Base-by-base conservation (phyloP, 176 grass and related monocot species). In the Juncus effusus region DNA sequence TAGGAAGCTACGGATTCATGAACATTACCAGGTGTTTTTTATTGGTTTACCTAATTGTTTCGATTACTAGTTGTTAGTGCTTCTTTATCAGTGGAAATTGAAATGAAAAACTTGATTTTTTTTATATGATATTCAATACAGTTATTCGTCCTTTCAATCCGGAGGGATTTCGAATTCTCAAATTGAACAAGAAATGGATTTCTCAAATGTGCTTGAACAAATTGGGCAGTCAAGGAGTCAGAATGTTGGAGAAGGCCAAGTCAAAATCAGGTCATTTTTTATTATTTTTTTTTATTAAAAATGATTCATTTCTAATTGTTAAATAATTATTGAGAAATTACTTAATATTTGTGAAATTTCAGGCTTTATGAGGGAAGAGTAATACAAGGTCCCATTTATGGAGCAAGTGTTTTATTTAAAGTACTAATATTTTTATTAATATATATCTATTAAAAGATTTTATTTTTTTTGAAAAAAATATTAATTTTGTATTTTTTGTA, bases 361-460 rank as follows among this genome's bases (percentile, higher is more conserved):
- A 96, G 92, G 81, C 84, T 96, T 79, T 96, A 91, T 0, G 87
- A 96, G 62, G 92, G 87, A 86, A 79, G 87, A 80, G 82, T 96
- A 77, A 79, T 88, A 59, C 85, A 86, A 79, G 87, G 92, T 77
- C 74, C 64, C 62, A 62, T 81, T 5, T 85, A 63, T 65, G 87
- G 92, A 63, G 88, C 72, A 56, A 11, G 63, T 60, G 64, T 86
- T 69, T 42, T 91, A 62, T 96, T 88, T 81, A 96, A 96, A 84
- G 92, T 91, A 86, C 65, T 12, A 11, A 3, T 51, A 28, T 28
- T 28, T 28, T 28, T 19, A 54, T 51, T 54, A 16, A 70, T 73
- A 42, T 65, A 56, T 4, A 16, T 54, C 19, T 78, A 37, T 59
- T 64, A 76, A 51, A 40, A 67, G 40, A 50, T 65, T 38, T 70